Conservation (phyloP, 768 basidiomycete genomes). For the Pleurotus tuoliensis region DNA sequence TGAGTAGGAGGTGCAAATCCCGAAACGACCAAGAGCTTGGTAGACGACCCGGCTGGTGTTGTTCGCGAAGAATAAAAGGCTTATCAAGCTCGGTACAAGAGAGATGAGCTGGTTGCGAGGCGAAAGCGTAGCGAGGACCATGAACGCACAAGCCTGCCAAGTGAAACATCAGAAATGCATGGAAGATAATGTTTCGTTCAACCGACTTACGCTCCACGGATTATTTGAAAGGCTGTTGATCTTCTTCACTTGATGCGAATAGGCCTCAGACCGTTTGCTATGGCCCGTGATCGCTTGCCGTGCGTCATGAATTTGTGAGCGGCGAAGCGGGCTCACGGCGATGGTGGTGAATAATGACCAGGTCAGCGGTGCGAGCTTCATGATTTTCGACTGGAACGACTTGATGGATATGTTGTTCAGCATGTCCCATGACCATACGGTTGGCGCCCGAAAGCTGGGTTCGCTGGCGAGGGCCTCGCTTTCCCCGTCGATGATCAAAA, state of each 20-base stretch:
- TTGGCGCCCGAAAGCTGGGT: background rate
- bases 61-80: conserved; percentile 15
- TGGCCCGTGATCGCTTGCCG: background rate
- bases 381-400: background rate
- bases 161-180: background rate
- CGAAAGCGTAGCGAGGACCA: conserved; percentile 8
- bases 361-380: background rate
- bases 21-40: conserved; percentile 13
- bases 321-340: background rate
- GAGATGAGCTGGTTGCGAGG: conserved; percentile 15
- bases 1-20: conserved; percentile 16
- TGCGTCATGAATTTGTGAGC: background rate
- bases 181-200: background rate
- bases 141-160: background rate
- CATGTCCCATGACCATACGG: background rate
- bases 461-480: background rate
- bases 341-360: background rate
- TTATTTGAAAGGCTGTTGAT: background rate
- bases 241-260: background rate
- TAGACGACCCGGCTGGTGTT: conserved; percentile 14
- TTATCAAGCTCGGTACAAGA: conserved; percentile 15
- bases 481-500: background rate
- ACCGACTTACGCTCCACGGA: background rate
- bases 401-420: background rate
- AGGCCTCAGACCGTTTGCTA: background rate